phyloP scores from a whole-genome alignment of 352 stramenopile genomes.

The Phytophthora chlamydospora region DNA sequence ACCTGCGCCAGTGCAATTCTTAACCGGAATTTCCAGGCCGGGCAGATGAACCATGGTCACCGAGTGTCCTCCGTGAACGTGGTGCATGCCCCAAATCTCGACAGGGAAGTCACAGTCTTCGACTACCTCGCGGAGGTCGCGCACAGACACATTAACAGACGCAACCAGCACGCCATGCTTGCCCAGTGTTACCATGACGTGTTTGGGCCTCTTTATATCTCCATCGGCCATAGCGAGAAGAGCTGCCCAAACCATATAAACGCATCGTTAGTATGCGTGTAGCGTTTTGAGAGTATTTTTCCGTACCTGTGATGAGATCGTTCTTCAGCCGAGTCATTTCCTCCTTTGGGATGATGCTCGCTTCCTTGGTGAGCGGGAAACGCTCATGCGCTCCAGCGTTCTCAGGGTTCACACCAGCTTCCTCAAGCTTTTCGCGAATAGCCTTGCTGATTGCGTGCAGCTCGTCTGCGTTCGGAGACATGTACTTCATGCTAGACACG shows the following conservation, averaged over 20 bases:
- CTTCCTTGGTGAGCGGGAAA: constrained; percentile 61
- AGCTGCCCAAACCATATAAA: constrained; percentile 33
- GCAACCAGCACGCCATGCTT: constrained; percentile 75
- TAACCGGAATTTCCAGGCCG: constrained; percentile 53
- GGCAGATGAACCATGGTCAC: constrained; percentile 75
- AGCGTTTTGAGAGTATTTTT: not conserved
- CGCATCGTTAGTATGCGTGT: not conserved
- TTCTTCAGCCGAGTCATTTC: constrained; percentile 68
- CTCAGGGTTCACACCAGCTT: constrained; percentile 27
- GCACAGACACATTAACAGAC: constrained; percentile 60
- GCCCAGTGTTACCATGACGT: constrained; percentile 83
- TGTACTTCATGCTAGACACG: constrained; percentile 62
- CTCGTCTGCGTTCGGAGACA: constrained; percentile 84
- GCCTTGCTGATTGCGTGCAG: constrained; percentile 71
- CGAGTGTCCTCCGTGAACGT: constrained; percentile 47
- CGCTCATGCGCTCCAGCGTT: constrained; percentile 35
- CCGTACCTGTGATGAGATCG: constrained; percentile 65
- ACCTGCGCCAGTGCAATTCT: constrained; percentile 81
- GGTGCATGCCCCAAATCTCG: constrained; percentile 63
- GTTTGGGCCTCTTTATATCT: constrained; percentile 54
- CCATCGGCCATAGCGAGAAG: constrained; percentile 66
- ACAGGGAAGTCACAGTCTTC: constrained; percentile 42
- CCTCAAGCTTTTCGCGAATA: constrained; percentile 40
- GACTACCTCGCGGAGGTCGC: constrained; percentile 33
- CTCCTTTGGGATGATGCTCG: constrained; percentile 46